Evolutionary conservation across 257 asterid species (phyloP).

Genomic region (Dorcoceras hygrometricum): DNA sequence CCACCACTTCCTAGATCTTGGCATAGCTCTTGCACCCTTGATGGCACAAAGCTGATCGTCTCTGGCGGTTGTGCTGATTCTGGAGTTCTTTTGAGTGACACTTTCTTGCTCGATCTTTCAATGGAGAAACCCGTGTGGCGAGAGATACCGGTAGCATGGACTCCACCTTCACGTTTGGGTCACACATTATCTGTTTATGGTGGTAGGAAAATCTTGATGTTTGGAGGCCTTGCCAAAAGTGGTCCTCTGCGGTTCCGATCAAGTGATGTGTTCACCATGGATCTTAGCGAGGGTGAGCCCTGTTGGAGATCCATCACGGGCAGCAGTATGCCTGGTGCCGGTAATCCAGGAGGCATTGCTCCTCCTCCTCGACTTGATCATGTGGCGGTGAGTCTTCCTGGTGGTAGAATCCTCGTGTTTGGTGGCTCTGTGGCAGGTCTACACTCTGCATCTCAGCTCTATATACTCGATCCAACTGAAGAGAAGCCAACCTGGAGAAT

Average conservation of each 20-base stretch:
- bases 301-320: constrained; percentile 92
- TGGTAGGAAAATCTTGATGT: constrained; percentile 84
- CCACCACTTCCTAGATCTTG: constrained; percentile 97
- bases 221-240: constrained; percentile 82
- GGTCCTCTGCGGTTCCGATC: constrained; percentile 89
- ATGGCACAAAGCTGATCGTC: constrained; percentile 86
- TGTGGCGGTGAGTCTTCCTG: constrained; percentile 90
- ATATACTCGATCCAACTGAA: constrained; percentile 87
- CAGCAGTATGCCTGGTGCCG: constrained; percentile 92
- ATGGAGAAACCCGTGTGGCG: constrained; percentile 81
- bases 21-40: constrained; percentile 98
- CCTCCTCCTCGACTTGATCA: constrained; percentile 98
- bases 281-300: constrained; percentile 82
- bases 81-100: constrained; percentile 81
- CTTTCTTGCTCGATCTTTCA: constrained; percentile 80
- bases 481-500: constrained; percentile 98
- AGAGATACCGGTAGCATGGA: constrained; percentile 87
- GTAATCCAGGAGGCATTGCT: constrained; percentile 90
- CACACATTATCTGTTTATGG: constrained; percentile 79
- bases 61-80: constrained; percentile 98
- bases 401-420: constrained; percentile 75
- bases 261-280: constrained; percentile 93
- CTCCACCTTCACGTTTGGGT: constrained; percentile 92
- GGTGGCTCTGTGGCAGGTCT: constrained; percentile 98
- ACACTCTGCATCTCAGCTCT: constrained; percentile 93